These are phyloP conservation scores for Populus trichocarpa DNA, from an alignment of 441 rosid genomes.

Conservation along the genomic window DNA sequence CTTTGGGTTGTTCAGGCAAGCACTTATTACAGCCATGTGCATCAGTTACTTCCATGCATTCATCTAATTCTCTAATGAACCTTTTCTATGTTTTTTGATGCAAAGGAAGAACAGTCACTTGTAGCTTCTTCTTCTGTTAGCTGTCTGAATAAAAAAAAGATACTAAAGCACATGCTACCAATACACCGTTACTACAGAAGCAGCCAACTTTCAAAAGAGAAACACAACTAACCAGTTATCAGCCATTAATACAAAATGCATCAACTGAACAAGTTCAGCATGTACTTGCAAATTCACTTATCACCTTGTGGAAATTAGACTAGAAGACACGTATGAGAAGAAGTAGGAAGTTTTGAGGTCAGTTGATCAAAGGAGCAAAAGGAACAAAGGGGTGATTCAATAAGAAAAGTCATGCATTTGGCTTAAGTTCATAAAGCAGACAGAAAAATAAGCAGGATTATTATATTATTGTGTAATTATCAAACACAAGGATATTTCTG, in stretches of 20 bases:
- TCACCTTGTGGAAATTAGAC: no score
- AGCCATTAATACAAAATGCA: no score
- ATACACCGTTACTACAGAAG: background rate
- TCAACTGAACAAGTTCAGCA: no score
- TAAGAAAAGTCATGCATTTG: conserved; percentile 3
- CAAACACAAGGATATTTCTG: no score
- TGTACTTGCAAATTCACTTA: no score
- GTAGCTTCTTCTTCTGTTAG: background rate
- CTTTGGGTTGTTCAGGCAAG: no score
- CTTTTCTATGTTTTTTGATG: background rate
- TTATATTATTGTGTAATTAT: no score
- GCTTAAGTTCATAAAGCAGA: background rate
- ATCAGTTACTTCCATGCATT: background rate
- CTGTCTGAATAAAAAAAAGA: background rate
- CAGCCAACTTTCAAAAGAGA: background rate
- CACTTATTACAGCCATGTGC: background rate
- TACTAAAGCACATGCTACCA: background rate
- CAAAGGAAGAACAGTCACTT: background rate
- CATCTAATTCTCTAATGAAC: background rate
- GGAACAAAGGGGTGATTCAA: background rate
- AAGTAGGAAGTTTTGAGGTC: no score
- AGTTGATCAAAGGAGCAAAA: no score
- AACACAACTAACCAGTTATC: no score
- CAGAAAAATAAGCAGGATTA: no score
- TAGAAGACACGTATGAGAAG: no score